phyloP scores from a whole-genome alignment of 805 yeast genomes.

The Metschnikowia reukaufii region DNA sequence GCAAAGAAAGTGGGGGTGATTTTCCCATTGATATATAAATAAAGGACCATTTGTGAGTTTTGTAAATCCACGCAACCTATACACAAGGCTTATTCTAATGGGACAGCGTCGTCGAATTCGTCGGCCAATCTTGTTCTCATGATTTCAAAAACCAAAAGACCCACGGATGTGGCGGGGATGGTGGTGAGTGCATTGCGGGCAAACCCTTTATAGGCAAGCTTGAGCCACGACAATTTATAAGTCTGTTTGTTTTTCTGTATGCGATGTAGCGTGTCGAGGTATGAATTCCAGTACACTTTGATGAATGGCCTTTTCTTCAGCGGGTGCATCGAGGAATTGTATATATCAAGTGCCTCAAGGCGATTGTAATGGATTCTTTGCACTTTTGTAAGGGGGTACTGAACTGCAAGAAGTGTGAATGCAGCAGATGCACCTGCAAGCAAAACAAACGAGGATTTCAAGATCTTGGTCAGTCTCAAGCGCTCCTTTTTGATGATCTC shows the following conservation, averaged over 20 bases:
- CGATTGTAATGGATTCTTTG: conserved; percentile 79
- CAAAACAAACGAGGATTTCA: conserved; percentile 68
- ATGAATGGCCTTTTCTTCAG: conserved; percentile 33
- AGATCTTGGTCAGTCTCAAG: conserved; percentile 44
- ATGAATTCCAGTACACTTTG: conserved; percentile 68
- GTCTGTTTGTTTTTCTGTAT: conserved; percentile 53
- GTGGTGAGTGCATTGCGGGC: conserved; percentile 67
- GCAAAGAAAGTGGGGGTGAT: too few species aligned
- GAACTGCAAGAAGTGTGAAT: conserved; percentile 68
- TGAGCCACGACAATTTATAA: conserved; percentile 55
- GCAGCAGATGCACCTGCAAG: conserved; percentile 91
- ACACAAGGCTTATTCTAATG: conserved; percentile 6
- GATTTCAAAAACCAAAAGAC: conserved; percentile 80
- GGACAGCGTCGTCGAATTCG: conserved; percentile 24
- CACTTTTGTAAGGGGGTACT: conserved; percentile 77
- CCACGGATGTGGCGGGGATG: conserved; percentile 87
- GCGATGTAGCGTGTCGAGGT: conserved; percentile 70
- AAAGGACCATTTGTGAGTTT: not conserved
- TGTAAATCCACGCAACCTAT: too few species aligned
- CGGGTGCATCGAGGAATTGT: conserved; percentile 32
- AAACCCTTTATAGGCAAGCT: conserved; percentile 79
- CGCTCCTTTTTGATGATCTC: conserved; percentile 29
- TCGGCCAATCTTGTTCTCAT: conserved; percentile 53
- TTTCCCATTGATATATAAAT: too few species aligned
- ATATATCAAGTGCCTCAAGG: conserved; percentile 75